A percentile compares a stretch with the other conserved stretches of the same genome.
These are phyloP conservation scores for Pugionium dolabratum DNA, from an alignment of 345 rosid genomes.

Conservation along the genomic window DNA sequence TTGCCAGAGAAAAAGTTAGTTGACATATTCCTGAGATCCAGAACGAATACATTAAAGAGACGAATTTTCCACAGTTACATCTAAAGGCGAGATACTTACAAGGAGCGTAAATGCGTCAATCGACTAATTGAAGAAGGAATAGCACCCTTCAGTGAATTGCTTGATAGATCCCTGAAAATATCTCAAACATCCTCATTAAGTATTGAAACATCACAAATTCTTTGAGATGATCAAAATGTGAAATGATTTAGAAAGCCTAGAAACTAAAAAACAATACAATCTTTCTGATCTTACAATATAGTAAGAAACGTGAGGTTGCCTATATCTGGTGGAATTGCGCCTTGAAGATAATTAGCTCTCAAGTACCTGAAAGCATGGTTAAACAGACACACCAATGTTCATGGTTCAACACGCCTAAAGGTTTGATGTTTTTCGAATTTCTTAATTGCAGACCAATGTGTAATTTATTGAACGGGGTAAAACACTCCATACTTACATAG, in stretches of 20 bases:
- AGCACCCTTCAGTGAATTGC: slow-evolving; percentile 83
- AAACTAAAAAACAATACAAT: not conserved
- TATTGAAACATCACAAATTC: slow-evolving; percentile 1
- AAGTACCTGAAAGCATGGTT: slow-evolving; percentile 57
- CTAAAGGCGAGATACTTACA: slow-evolving; percentile 53
- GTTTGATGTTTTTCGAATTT: not conserved
- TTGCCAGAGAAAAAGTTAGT: slow-evolving; percentile 93
- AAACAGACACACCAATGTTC: not conserved
- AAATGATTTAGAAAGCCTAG: not conserved
- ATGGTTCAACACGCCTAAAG: slow-evolving; percentile 1
- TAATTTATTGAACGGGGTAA: not conserved
- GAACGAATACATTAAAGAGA: slow-evolving; percentile 9
- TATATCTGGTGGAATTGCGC: slow-evolving; percentile 77
- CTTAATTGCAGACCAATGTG: not conserved
- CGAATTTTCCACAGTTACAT: not conserved
- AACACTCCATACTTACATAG: slow-evolving; percentile 60
- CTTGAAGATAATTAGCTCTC: slow-evolving; percentile 89
- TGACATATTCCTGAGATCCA: slow-evolving; percentile 66
- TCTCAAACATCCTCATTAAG: slow-evolving; percentile 4
- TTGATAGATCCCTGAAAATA: slow-evolving; percentile 78
- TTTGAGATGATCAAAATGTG: not conserved
- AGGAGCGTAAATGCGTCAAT: slow-evolving; percentile 55
- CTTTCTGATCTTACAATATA: slow-evolving; percentile 54
- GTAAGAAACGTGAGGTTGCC: slow-evolving; percentile 81
- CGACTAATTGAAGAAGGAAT: slow-evolving; percentile 86